phyloP scores from a whole-genome alignment of 495 filamentous ascomycete genomes.

The Penicillium egyptiacum region DNA sequence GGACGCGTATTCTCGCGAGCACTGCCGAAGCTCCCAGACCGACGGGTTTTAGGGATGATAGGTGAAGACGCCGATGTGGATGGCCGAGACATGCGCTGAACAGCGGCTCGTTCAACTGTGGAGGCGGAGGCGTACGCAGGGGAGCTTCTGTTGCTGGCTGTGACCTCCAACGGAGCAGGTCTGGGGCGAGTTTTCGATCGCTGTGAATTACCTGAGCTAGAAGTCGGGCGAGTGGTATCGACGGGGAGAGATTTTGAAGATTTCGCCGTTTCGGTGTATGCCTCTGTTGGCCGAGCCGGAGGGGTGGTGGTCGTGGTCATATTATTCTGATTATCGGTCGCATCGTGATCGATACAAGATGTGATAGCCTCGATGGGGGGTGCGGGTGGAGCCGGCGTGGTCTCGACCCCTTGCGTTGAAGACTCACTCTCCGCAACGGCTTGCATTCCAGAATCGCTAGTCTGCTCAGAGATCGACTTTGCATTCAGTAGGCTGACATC shows the following conservation, averaged over 20 bases:
- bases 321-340: constrained; percentile 23
- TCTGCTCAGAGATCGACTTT: constrained; percentile 28
- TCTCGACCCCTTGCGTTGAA: constrained; percentile 35
- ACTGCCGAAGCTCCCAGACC: constrained; percentile 49
- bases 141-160: constrained; percentile 27
- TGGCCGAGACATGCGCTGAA: constrained; percentile 48
- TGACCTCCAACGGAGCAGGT: constrained; percentile 30
- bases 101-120: constrained; percentile 47
- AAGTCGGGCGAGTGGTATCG: constrained; percentile 25
- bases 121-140: constrained; percentile 21
- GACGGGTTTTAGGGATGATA: constrained; percentile 31
- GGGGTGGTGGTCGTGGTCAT: constrained; percentile 18
- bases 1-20: constrained; percentile 49
- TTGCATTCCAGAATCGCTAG: constrained; percentile 25
- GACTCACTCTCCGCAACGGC: constrained; percentile 21
- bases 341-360: constrained; percentile 20
- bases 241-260: constrained; percentile 1
- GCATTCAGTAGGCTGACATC: constrained; percentile 28
- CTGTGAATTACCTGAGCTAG: constrained; percentile 39
- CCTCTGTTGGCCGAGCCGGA: constrained; percentile 6
- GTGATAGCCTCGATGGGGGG: constrained; percentile 29
- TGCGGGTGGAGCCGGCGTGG: constrained; percentile 26
- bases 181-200: constrained; percentile 29
- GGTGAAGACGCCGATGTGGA: constrained; percentile 38
- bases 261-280: constrained; percentile 15